phyloP scores from a whole-genome alignment of 805 yeast genomes.

The Ascoidea tarda region DNA sequence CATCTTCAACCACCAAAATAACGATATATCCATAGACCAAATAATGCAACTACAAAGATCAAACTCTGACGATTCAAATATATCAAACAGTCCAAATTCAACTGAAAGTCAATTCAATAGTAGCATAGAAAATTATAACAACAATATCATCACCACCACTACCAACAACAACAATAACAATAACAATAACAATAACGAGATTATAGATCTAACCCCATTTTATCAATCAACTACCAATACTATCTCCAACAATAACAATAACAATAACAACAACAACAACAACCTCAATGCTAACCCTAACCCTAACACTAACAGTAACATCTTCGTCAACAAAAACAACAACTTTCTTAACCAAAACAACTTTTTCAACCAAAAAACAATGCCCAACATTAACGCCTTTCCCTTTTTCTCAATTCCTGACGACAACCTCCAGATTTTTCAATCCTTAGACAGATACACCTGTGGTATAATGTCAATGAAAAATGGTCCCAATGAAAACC shows the following conservation, averaged over 20 bases:
- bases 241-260: neutral
- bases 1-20: too few species aligned
- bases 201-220: neutral
- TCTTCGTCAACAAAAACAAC: neutral
- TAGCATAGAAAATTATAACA: too few species aligned
- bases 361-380: neutral
- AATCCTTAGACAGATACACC: slow-evolving; percentile 29
- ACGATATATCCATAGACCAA: neutral
- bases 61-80: neutral
- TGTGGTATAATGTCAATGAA: slow-evolving; percentile 47
- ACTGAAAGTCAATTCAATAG: neutral
- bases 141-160: too few species aligned
- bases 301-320: neutral
- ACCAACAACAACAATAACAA: too few species aligned
- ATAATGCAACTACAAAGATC: neutral
- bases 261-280: neutral
- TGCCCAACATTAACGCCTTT: too few species aligned
- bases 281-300: neutral
- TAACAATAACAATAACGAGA: neutral
- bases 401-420: slow-evolving; percentile 1
- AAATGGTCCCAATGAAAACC: slow-evolving; percentile 51
- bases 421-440: slow-evolving; percentile 13
- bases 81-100: too few species aligned
- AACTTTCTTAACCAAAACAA: neutral
- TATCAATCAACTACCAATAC: neutral